Conservation (phyloP, 176 grass and related monocot genomes). For the Pontederia paniculata region DNA sequence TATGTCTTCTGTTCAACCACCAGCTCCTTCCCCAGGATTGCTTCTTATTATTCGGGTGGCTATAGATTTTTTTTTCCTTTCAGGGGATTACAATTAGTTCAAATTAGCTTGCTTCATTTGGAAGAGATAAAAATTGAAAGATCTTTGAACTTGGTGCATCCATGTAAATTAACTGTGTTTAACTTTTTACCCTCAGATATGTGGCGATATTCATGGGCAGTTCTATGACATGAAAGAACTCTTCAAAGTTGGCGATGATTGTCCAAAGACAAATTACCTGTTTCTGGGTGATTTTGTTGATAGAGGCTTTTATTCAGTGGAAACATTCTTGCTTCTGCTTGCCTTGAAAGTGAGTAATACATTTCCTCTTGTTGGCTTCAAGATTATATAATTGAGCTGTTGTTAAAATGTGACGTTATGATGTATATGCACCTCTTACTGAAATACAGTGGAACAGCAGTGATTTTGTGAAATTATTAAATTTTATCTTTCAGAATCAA, state of each 20-base stretch:
- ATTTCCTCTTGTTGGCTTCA: slow-evolving; percentile 1
- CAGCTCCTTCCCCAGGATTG: no score
- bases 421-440: no score
- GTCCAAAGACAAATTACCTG: slow-evolving; percentile 96
- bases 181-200: slow-evolving; percentile 53
- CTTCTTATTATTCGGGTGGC: no score
- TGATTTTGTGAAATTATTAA: no score
- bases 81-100: no score
- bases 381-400: no score
- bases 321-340: slow-evolving; percentile 96
- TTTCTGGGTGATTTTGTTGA: slow-evolving; percentile 99
- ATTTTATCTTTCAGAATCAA: no score
- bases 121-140: neutral
- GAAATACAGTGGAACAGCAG: no score
- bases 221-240: slow-evolving; percentile 99
- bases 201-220: slow-evolving; percentile 97
- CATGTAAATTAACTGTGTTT: neutral
- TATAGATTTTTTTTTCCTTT: no score
- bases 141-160: neutral
- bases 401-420: no score
- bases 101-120: no score
- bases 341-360: slow-evolving; percentile 51
- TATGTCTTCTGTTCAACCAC: no score
- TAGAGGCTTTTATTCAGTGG: slow-evolving; percentile 95
- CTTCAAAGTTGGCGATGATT: slow-evolving; percentile 97